phyloP scores from a whole-genome alignment of 331 rosid genomes.

The Rhamnella rubrinervis region DNA sequence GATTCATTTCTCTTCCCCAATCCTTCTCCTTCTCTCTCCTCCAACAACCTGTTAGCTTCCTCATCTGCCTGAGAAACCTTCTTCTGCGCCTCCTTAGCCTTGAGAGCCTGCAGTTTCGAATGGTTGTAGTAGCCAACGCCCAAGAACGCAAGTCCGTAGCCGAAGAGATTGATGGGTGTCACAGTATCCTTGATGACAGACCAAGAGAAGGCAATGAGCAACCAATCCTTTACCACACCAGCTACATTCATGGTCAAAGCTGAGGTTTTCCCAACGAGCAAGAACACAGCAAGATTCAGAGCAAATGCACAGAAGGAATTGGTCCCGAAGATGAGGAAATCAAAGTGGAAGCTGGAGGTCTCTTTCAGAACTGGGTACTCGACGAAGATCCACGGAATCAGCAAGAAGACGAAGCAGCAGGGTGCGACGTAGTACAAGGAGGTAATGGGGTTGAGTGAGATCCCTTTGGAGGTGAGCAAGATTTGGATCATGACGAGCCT shows the following conservation, averaged over 20 bases:
- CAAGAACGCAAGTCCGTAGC: slow-evolving; percentile 76
- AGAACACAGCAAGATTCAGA: slow-evolving; percentile 73
- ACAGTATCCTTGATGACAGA: slow-evolving; percentile 86
- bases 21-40: slow-evolving; percentile 62
- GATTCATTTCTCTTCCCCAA: slow-evolving; percentile 55
- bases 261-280: slow-evolving; percentile 82
- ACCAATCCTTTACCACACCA: slow-evolving; percentile 89
- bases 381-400: slow-evolving; percentile 70
- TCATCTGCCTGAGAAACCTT: slow-evolving; percentile 54
- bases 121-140: slow-evolving; percentile 88
- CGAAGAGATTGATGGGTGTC: slow-evolving; percentile 74
- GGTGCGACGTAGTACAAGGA: slow-evolving; percentile 81
- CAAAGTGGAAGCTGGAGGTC: slow-evolving; percentile 53
- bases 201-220: slow-evolving; percentile 86
- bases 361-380: slow-evolving; percentile 70
- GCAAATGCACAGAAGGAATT: slow-evolving; percentile 84
- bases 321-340: slow-evolving; percentile 63
- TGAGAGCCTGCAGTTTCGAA: slow-evolving; percentile 71
- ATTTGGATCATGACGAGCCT: slow-evolving; percentile 86
- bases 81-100: slow-evolving; percentile 85
- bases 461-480: slow-evolving; percentile 77
- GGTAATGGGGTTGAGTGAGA: slow-evolving; percentile 78
- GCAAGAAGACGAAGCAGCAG: slow-evolving; percentile 61
- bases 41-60: slow-evolving; percentile 63
- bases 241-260: slow-evolving; percentile 95